phyloP scores from a whole-genome alignment of 2,329 filamentous ascomycete species.

The Pleomassaria siparia region DNA sequence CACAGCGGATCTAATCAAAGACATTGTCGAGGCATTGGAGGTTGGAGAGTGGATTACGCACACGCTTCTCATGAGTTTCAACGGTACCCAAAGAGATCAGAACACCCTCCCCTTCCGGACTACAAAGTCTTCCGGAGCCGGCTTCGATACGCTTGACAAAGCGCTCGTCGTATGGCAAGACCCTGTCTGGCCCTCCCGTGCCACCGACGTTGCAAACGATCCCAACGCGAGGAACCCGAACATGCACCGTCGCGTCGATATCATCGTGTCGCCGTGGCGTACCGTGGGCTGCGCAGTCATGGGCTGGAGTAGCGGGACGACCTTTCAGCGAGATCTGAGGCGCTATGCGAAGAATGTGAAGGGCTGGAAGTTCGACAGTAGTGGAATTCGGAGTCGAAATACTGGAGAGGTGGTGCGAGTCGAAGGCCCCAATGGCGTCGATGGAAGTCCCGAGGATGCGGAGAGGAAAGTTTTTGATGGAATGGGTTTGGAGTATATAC shows the following conservation, averaged over 20 bases:
- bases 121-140: slow-evolving; percentile 49
- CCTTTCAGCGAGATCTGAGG: slow-evolving; percentile 84
- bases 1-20: slow-evolving; percentile 70
- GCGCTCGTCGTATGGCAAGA: slow-evolving; percentile 91
- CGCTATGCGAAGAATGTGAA: slow-evolving; percentile 73
- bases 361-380: slow-evolving; percentile 86
- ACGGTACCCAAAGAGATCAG: slow-evolving; percentile 73
- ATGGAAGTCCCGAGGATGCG: slow-evolving; percentile 65
- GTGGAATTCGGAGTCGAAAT: slow-evolving; percentile 70
- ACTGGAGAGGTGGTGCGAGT: slow-evolving; percentile 74
- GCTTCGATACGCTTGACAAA: slow-evolving; percentile 90
- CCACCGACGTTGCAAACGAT: slow-evolving; percentile 36
- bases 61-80: slow-evolving; percentile 70
- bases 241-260: slow-evolving; percentile 83
- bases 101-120: slow-evolving; percentile 58
- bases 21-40: slow-evolving; percentile 73
- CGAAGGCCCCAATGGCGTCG: slow-evolving; percentile 51
- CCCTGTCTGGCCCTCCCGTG: slow-evolving; percentile 50
- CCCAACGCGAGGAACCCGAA: slow-evolving; percentile 64
- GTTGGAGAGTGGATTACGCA: slow-evolving; percentile 73
- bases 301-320: slow-evolving; percentile 87
- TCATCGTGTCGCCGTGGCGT: slow-evolving; percentile 86
- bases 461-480: slow-evolving; percentile 79
- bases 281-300: slow-evolving; percentile 85
- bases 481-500: slow-evolving; percentile 59